Conservation (phyloP, 2,329 filamentous ascomycete species). For the Colletotrichum sp. region DNA sequence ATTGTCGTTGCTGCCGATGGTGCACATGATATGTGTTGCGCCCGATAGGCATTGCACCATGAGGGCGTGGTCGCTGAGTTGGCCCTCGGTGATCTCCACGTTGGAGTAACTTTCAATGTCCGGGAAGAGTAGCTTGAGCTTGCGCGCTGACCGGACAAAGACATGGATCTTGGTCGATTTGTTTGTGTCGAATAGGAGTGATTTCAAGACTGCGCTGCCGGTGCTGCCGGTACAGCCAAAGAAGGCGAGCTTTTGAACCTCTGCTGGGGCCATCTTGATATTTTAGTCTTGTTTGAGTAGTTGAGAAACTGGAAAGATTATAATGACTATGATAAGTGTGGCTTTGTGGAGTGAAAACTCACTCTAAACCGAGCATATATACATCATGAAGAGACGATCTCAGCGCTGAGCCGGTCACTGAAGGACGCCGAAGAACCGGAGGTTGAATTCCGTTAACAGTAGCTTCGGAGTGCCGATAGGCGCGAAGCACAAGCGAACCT, state of each 20-base stretch:
- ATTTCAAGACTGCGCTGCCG: not conserved
- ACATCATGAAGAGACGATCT: not conserved
- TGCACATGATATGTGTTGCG: not conserved
- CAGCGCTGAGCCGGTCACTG: not conserved
- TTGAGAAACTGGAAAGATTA: not conserved
- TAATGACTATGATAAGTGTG: not conserved
- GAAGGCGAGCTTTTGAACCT: not conserved
- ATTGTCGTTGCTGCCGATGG: not conserved
- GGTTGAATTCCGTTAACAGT: not conserved
- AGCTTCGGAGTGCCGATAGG: not conserved
- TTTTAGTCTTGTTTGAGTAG: not conserved
- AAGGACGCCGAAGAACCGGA: not conserved
- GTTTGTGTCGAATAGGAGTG: not conserved
- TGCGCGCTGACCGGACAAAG: not conserved
- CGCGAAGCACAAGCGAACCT: not conserved
- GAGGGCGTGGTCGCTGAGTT: not conserved
- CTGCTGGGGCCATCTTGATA: not conserved
- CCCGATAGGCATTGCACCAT: not conserved
- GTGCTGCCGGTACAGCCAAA: not conserved
- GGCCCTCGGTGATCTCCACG: not conserved
- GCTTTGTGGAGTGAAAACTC: rapidly evolving
- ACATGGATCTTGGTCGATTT: not conserved
- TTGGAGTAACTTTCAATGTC: not conserved
- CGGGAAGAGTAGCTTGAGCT: not conserved
- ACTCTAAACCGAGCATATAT: not conserved